Evolutionary conservation across 495 filamentous ascomycete species (phyloP).

Genomic region (Penicillium samsonianum): DNA sequence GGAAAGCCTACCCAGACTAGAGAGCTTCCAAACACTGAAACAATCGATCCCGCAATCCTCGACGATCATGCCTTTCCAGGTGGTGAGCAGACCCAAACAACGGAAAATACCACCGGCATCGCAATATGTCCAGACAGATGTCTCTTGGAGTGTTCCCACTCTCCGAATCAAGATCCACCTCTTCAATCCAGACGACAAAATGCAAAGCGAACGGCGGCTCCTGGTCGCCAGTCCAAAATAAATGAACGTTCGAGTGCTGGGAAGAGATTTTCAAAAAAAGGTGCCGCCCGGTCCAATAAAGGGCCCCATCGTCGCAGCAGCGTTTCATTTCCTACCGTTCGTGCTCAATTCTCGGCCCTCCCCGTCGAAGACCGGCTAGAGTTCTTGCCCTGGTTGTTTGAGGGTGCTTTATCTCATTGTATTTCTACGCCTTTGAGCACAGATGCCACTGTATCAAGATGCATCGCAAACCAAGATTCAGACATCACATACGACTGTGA

Average conservation of each 20-base stretch:
- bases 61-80: background rate
- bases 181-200: background rate
- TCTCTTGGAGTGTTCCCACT: background rate
- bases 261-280: background rate
- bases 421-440: background rate
- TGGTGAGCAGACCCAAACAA: background rate
- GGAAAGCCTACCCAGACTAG: slow-evolving; percentile 2
- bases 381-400: slow-evolving; percentile 23
- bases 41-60: slow-evolving; percentile 14
- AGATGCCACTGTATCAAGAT: slow-evolving; percentile 1
- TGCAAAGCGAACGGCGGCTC: background rate
- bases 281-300: background rate
- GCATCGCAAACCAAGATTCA: slow-evolving; percentile 2
- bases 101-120: background rate
- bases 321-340: slow-evolving; percentile 9
- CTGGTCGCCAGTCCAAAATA: slow-evolving; percentile 4
- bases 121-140: slow-evolving; percentile 2
- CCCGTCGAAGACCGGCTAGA: slow-evolving; percentile 17
- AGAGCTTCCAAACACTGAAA: background rate
- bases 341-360: slow-evolving; percentile 18
- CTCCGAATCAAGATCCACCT: background rate
- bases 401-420: slow-evolving; percentile 14
- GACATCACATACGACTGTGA: background rate
- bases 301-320: background rate
- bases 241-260: background rate